Conservation (phyloP, 306 rosid species). For the Cucurbita ficifolia region DNA sequence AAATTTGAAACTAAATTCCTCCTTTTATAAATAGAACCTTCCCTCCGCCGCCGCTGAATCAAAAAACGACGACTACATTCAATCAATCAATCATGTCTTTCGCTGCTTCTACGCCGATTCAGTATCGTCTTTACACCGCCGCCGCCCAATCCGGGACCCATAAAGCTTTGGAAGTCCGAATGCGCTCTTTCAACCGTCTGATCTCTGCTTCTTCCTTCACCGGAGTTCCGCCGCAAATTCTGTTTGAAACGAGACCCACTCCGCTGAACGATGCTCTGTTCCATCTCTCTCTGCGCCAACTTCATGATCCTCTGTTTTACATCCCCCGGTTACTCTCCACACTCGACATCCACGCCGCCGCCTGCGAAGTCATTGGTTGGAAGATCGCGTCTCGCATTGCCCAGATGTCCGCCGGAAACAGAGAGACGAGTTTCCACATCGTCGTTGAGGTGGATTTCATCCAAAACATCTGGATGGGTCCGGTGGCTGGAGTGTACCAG, state of each 20-base stretch:
- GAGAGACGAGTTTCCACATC: not conserved
- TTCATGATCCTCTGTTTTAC: not conserved
- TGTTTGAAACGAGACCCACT: not conserved
- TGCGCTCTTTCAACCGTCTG: not conserved
- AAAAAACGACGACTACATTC: not conserved
- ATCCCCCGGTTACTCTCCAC: not conserved
- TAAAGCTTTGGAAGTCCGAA: not conserved
- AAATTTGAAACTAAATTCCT: too few species aligned
- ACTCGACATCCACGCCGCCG: not conserved
- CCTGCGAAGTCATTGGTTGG: not conserved
- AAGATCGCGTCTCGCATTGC: not conserved
- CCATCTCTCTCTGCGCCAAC: not conserved
- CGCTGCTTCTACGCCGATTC: not conserved
- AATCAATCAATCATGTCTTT: not conserved
- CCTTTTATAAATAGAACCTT: too few species aligned
- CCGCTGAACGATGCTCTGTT: not conserved
- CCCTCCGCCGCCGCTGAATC: too few species aligned
- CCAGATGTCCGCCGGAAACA: not conserved
- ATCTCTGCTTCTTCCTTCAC: not conserved
- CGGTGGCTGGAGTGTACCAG: too few species aligned
- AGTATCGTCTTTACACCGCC: not conserved
- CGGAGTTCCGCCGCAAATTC: not conserved
- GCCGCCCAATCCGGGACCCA: not conserved
- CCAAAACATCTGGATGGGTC: not conserved
- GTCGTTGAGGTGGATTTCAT: not conserved